Evolutionary conservation across 768 basidiomycete species (phyloP), one percentile per base, ranked within the genome.

Genomic region (Leccinum olivaceopallidum): DNA sequence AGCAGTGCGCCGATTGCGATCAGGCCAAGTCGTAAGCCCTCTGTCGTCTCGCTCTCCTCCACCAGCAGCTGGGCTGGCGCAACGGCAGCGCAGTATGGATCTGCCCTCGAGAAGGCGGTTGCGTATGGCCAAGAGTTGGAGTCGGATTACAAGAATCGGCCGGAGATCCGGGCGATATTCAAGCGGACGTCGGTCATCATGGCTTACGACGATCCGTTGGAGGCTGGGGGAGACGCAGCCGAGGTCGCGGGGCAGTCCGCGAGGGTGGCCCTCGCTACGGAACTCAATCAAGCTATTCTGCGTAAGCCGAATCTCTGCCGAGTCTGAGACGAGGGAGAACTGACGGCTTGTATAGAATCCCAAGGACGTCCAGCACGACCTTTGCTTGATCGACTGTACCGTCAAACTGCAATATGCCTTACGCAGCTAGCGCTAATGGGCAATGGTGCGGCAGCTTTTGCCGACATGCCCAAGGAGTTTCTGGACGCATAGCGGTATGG

Each of bases 261-360:
- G 32, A 79, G 90, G 60, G 78, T 83, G 56, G 72, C 79, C 37
- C 79, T 94, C 58, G 88, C 89, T 30, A 86, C 84, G 60, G 90
- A 92, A 75, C 72, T 94, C 42, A 94, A 95, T 67, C 81, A 86
- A 71, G 90, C 87, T 44, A 92, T 95, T 59, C 77, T 95, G 56
- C 89, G 93, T 94, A 66, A 65, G 86, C 75, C 50, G 49, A 53
- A 37, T 42, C 54, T 48, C 16, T 57, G 3, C 37, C 6, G 22
- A 56, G 18, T 55, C 48, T 30, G 14, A n/a, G 28, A 4, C 2
- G 37, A 36, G 30, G 59, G 28, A 50, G 58, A 39, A 39, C 61
- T 67, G 49, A 63, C 36, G 9, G 6, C 26, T 30, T 44, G 56
- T 28, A 12, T 61, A 95, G 92, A 85, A 74, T 93, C 92, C 0